Percentiles rank a stretch among this genome's conserved stretches.
These are phyloP conservation scores for Calonectria henricotiae DNA, from an alignment of 2,329 filamentous ascomycete genomes.

Conservation along the genomic window DNA sequence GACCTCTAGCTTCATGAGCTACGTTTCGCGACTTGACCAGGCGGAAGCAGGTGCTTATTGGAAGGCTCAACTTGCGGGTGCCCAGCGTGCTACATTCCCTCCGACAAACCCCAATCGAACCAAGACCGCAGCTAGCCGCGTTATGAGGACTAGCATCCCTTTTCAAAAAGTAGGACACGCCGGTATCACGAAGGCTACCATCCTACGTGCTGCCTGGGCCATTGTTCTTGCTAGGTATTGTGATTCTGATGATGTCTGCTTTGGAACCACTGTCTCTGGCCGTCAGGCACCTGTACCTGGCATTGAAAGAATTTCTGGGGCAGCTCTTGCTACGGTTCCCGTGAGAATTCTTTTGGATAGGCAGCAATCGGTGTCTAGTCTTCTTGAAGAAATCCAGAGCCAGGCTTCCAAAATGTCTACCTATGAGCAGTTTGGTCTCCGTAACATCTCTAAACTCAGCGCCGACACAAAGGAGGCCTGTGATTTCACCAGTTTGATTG, in stretches of 20 bases:
- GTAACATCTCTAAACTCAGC: slow-evolving; percentile 43
- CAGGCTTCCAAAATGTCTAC: slow-evolving; percentile 38
- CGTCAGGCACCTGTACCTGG: slow-evolving; percentile 41
- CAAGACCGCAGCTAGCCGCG: slow-evolving; percentile 1
- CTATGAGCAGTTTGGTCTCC: slow-evolving; percentile 39
- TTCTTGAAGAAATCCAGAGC: slow-evolving; percentile 57
- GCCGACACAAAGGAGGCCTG: slow-evolving; percentile 40
- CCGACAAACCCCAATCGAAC: background rate
- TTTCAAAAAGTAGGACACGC: slow-evolving; percentile 4
- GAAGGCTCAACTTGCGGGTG: slow-evolving; percentile 23
- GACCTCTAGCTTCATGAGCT: slow-evolving; percentile 19
- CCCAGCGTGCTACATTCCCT: slow-evolving; percentile 16
- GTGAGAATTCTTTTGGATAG: slow-evolving; percentile 44
- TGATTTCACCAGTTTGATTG: slow-evolving; percentile 53
- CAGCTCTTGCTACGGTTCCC: slow-evolving; percentile 56
- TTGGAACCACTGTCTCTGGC: slow-evolving; percentile 21
- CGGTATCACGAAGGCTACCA: slow-evolving; percentile 15
- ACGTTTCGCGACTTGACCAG: slow-evolving; percentile 15
- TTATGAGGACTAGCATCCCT: slow-evolving; percentile 17
- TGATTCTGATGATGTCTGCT: slow-evolving; percentile 23
- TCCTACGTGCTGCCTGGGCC: slow-evolving; percentile 28
- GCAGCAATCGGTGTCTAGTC: slow-evolving; percentile 47
- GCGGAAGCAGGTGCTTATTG: slow-evolving; percentile 10
- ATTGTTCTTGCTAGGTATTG: slow-evolving; percentile 26
- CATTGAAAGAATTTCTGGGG: slow-evolving; percentile 45